phyloP scores from a whole-genome alignment of 2,329 filamentous ascomycete species.

The Akanthomyces lecanii region DNA sequence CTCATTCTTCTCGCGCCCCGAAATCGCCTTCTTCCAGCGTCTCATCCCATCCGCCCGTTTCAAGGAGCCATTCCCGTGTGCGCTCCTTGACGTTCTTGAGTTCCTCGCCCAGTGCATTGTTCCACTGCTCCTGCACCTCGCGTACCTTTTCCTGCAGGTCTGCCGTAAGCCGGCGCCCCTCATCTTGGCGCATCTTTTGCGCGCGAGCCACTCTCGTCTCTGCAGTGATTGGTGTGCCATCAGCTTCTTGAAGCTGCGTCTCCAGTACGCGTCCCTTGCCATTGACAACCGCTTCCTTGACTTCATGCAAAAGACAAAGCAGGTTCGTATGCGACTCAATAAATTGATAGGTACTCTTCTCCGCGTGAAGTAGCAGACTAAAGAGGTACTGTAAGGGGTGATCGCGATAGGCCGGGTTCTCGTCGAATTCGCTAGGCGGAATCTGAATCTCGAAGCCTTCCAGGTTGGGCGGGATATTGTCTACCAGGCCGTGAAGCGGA shows the following conservation, averaged over 20 bases:
- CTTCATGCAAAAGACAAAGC: conserved; percentile 84
- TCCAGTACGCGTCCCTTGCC: conserved; percentile 66
- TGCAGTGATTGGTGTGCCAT: conserved; percentile 28
- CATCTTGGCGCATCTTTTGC: conserved; percentile 56
- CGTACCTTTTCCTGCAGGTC: conserved; percentile 92
- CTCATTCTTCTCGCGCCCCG: conserved; percentile 34
- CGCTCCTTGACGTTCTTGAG: conserved; percentile 69
- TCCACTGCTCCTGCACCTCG: conserved; percentile 88
- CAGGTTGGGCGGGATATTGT: conserved; percentile 65
- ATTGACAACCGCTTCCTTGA: conserved; percentile 71
- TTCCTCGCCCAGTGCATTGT: conserved; percentile 74
- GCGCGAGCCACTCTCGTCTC: conserved; percentile 39
- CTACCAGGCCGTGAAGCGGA: conserved; percentile 69
- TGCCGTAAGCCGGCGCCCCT: conserved; percentile 68
- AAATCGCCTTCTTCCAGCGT: conserved; percentile 57
- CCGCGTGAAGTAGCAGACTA: conserved; percentile 76
- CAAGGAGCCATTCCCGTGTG: conserved; percentile 68
- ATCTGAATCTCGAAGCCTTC: conserved; percentile 68
- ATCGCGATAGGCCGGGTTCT: conserved; percentile 76
- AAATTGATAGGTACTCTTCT: conserved; percentile 93
- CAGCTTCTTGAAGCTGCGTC: conserved; percentile 50
- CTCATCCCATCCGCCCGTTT: conserved; percentile 87
- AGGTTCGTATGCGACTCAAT: conserved; percentile 93
- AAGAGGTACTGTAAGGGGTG: conserved; percentile 91
- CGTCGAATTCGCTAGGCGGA: conserved; percentile 71